Percentiles rank a stretch among this genome's conserved stretches.
These are phyloP conservation scores for Teunomyces panamensis DNA, from an alignment of 805 yeast species.

Conservation along the genomic window DNA sequence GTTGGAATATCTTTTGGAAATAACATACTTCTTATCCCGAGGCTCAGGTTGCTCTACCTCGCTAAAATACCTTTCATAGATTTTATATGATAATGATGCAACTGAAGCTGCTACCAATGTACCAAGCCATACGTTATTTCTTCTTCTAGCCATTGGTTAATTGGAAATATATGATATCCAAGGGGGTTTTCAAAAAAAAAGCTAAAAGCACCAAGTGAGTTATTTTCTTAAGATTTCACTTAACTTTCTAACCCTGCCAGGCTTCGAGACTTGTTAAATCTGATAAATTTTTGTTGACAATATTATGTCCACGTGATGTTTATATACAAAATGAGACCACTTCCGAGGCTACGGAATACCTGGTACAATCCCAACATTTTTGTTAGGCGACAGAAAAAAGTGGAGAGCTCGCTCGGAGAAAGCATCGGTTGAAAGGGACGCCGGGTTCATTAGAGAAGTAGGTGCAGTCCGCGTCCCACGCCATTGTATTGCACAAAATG, in stretches of 20 bases:
- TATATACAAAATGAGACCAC: not conserved
- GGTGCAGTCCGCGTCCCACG: too few relatives aligned
- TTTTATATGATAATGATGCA: conserved; percentile 30
- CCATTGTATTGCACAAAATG: too few relatives aligned
- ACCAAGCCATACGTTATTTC: conserved; percentile 1
- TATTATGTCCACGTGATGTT: not conserved
- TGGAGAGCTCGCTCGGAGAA: not conserved
- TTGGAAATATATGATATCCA: not conserved
- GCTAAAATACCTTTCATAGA: conserved; percentile 20
- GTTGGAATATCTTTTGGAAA: conserved; percentile 20
- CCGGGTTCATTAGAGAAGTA: too few relatives aligned
- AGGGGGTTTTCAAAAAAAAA: not conserved
- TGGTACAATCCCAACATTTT: not conserved
- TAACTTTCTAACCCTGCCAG: not conserved
- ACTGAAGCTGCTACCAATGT: conserved; percentile 31
- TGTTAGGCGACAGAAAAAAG: not conserved
- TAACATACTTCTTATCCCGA: conserved; percentile 1
- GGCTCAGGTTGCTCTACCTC: not conserved
- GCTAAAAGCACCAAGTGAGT: not conserved
- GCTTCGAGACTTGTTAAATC: too few relatives aligned
- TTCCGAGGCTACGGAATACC: not conserved
- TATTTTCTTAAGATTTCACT: not conserved
- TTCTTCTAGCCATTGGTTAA: not conserved
- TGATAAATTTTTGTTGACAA: not conserved
- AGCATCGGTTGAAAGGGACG: not conserved